phyloP scores from a whole-genome alignment of 192 early-diverging fungal genomes.

The Diversispora eburnea region DNA sequence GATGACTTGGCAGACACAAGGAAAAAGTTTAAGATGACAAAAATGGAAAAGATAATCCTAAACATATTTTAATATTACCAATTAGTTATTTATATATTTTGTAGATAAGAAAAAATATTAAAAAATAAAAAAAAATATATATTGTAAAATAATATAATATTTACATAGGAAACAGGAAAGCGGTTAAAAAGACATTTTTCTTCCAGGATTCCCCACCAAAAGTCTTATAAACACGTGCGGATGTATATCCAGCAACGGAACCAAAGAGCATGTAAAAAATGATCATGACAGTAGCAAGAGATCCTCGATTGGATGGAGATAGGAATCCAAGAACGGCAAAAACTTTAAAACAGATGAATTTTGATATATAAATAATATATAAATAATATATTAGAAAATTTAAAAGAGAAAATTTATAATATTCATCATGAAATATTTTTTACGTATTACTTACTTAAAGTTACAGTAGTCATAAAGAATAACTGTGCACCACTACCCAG shows the following conservation, averaged over 20 bases:
- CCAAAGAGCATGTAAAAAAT: conserved; percentile 89
- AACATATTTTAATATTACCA: neutral
- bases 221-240: conserved; percentile 90
- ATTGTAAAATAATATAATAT: neutral
- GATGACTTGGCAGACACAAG: conserved; percentile 78
- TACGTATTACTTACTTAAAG: conserved; percentile 42
- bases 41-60: conserved; percentile 55
- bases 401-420: neutral
- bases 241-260: conserved; percentile 82
- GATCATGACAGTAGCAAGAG: conserved; percentile 88
- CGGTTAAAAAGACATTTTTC: conserved; percentile 75
- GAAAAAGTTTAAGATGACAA: conserved; percentile 80
- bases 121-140: neutral
- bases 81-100: no score
- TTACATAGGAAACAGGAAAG: conserved; percentile 78
- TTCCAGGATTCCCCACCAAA: conserved; percentile 88
- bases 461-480: conserved; percentile 67
- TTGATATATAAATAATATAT: neutral
- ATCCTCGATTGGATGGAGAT: conserved; percentile 87
- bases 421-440: no score
- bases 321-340: conserved; percentile 97
- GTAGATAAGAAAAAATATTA: neutral
- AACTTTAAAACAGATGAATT: conserved; percentile 36
- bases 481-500: conserved; percentile 83
- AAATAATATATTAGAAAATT: neutral